Evolutionary conservation across 257 asterid genomes (phyloP), one percentile per base, ranked within the genome.

Genomic region (Solanum stenotomum): DNA sequence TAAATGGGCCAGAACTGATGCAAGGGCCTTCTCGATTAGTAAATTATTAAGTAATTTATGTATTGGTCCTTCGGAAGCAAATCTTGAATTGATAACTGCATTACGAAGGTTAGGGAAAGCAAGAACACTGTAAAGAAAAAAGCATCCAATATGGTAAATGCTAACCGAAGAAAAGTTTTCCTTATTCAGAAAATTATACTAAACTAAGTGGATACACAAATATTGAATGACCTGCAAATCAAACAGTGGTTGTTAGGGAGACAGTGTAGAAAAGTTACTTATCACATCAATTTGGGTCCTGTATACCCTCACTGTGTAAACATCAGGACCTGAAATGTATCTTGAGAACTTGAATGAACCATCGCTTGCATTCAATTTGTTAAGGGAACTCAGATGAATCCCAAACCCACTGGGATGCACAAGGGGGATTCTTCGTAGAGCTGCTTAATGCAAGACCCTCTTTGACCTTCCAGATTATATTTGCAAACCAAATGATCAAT

Each of bases 361-460:
- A 88, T 90, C 93, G 87, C 92, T 90, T 75, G 89, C 89, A 82
- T 92, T 90, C 89, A 95, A 78, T 87, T 92, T 92, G 88, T 88
- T 67, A 68, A 96, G 91, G 87, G 87, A 88, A 77, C 89, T 86
- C 52, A 92, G 90, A 89, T 91, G 96, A 90, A 94, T 86, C 88
- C 98, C 98, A 65, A 96, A 97, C 92, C 91, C 93, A 79, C 89
- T 87, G 65, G 93, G 49, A 90, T 93, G 96, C 91, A 95, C 95
- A 88, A 96, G 95, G 87, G 98, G 93, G 76, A 93, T 92, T 90
- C 97, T 91, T 49, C 94, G 94, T 87, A 96, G 89, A 65, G 95
- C 92, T 92, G 84, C 90, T 91, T 93, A 91, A 86, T 95, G 96
- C 92, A 97, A 89, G 91, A 91, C 93, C 94, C 93, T 96, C 94